These are phyloP conservation scores for Entomortierella lignicola DNA, from an alignment of 192 early-diverging fungal species.

Conservation along the genomic window DNA sequence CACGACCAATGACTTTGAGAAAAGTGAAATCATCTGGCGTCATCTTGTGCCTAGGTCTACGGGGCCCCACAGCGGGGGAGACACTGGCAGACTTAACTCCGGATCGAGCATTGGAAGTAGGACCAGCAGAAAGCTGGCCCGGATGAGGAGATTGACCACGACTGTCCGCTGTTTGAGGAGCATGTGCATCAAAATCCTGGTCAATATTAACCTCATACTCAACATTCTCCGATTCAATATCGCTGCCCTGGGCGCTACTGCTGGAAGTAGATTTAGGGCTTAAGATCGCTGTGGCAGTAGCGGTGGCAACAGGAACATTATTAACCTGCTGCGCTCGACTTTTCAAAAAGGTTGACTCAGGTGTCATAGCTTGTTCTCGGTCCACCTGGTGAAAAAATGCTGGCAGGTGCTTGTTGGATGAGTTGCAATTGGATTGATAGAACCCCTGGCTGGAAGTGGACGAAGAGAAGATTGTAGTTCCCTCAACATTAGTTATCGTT, in stretches of 20 bases:
- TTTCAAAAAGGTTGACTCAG: constrained; percentile 34
- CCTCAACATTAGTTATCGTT: neutral
- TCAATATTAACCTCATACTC: constrained; percentile 61
- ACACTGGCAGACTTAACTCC: constrained; percentile 5
- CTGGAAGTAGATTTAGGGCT: neutral
- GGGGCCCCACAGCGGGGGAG: constrained; percentile 38
- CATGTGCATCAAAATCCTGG: constrained; percentile 58
- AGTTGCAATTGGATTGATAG: constrained; percentile 26
- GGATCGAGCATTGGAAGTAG: neutral
- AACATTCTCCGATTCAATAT: constrained; percentile 36
- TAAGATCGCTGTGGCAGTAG: neutral
- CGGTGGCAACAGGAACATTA: neutral
- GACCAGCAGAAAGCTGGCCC: constrained; percentile 23
- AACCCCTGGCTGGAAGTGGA: constrained; percentile 7
- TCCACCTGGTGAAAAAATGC: constrained; percentile 45
- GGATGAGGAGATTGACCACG: constrained; percentile 30
- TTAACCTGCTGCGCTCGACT: constrained; percentile 5
- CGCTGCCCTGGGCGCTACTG: neutral
- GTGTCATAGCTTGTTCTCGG: constrained; percentile 47
- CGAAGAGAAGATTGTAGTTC: constrained; percentile 3
- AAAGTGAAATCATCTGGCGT: constrained; percentile 61
- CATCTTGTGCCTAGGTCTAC: constrained; percentile 55
- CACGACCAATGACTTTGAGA: constrained; percentile 63
- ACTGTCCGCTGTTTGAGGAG: constrained; percentile 30
- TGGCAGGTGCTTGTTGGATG: constrained; percentile 51